Evolutionary conservation across 1,284 basidiomycete species (phyloP), one percentile per base, ranked within the genome.

Genomic region (Schizophyllum amplum): DNA sequence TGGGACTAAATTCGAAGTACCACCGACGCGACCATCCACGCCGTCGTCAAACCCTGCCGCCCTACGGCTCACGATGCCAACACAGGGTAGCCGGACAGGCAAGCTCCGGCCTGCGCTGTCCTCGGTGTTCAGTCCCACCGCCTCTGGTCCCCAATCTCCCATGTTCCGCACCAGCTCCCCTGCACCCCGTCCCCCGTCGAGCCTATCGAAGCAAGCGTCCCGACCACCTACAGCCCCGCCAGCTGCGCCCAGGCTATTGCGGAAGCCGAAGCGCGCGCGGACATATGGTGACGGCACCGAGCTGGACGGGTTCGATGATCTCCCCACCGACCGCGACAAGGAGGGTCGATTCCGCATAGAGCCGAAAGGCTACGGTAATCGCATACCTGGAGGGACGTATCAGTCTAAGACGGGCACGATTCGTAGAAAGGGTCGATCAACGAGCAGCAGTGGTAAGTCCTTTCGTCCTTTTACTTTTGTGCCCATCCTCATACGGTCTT

Each of bases 211-310:
- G 49, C 61, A 57, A 13, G 57, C 51, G 5, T 27, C 65, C 56
- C 71, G 66, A 58, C 68, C 60, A 65, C 66, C 63, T 52, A 33
- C 52, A 57, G 49, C 64, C 47, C 62, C 66, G 17, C 64, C 62
- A 9, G 69, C 75, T 6, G 80, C 80, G n/a, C 80, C 83, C 4
- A 88, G 84, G 68, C 69, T 92, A 13, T 72, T 94, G 54, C 83
- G 86, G 57, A 78, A 84, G 64, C 89, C 92, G 1, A 90, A 88
- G 67, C 82, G 86, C 53, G 75, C 75, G 57, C 78, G 83, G 58
- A 78, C 81, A 17, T 98, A 90, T 68, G 94, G 94, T 2, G 93
- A 97, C 68, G 95, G 95, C 5, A 93, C 91, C 6, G 95, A 98
- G 72, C 76, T 98, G 52, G 95, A 98, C 65, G 85, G 71, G 1